A percentile compares a stretch with the other conserved stretches of the same genome.
phyloP scores from a whole-genome alignment of 495 filamentous ascomycete genomes.

The Durotheca rogersii region DNA sequence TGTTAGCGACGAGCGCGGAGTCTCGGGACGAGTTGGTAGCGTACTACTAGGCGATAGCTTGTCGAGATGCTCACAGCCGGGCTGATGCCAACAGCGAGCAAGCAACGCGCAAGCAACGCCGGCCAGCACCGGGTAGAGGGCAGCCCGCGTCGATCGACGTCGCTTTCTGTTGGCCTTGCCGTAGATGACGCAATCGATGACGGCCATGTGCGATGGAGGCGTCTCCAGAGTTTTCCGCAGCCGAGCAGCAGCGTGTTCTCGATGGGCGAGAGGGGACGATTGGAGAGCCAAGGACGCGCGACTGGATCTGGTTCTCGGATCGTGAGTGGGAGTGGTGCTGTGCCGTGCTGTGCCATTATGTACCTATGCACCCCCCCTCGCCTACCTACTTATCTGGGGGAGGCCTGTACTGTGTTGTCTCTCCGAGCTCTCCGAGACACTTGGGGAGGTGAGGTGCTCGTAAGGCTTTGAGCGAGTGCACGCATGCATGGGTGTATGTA shows the following conservation, averaged over 20 bases:
- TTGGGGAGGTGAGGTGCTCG: no score
- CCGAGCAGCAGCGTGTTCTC: slow-evolving; percentile 45
- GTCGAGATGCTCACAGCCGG: slow-evolving; percentile 49
- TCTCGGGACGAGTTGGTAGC: slow-evolving; percentile 26
- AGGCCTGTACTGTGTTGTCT: neutral
- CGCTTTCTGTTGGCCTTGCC: slow-evolving; percentile 35
- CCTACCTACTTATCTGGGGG: neutral
- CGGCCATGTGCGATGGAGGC: slow-evolving; percentile 42
- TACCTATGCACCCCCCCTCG: slow-evolving; percentile 24
- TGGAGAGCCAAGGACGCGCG: slow-evolving; percentile 37
- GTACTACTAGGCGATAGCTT: slow-evolving; percentile 42
- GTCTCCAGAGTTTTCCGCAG: no score
- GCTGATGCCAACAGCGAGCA: slow-evolving; percentile 49
- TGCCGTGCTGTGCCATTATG: slow-evolving; percentile 26
- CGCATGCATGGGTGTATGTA: no score
- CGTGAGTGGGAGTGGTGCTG: slow-evolving; percentile 28
- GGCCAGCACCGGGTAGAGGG: slow-evolving; percentile 34
- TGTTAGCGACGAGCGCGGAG: slow-evolving; percentile 46
- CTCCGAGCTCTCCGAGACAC: no score
- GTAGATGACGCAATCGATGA: slow-evolving; percentile 42
- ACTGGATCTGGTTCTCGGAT: slow-evolving; percentile 29
- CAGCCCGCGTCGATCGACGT: slow-evolving; percentile 40
- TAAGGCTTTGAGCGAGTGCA: no score
- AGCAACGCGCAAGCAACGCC: slow-evolving; percentile 42
- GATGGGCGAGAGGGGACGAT: slow-evolving; percentile 47